Conservation (phyloP, 495 filamentous ascomycete genomes). For the Podospora tetraspora region DNA sequence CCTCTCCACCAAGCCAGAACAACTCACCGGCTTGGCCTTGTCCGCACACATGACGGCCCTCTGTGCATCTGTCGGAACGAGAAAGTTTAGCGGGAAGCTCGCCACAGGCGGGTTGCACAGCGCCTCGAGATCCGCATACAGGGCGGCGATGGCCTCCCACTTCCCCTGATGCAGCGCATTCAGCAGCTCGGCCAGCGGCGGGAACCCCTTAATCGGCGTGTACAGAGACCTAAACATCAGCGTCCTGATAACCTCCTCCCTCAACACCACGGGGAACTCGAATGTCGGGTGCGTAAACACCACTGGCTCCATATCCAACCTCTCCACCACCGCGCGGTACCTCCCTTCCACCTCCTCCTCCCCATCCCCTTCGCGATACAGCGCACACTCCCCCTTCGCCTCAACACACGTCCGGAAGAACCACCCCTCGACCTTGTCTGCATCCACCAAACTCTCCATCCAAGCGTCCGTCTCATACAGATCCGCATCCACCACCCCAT, state of each 20-base stretch:
- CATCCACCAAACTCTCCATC: conserved; percentile 34
- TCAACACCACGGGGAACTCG: conserved; percentile 34
- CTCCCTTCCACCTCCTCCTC: conserved; percentile 41
- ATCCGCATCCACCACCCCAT: conserved; percentile 41
- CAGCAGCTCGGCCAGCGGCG: conserved; percentile 27
- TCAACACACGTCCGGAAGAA: conserved; percentile 40
- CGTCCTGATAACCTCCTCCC: conserved; percentile 27
- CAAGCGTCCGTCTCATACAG: conserved; percentile 32
- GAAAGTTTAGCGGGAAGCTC: conserved; percentile 33
- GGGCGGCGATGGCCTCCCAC: conserved; percentile 4
- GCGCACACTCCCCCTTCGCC: conserved; percentile 23
- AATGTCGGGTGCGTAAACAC: conserved; percentile 35
- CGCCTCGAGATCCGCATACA: conserved; percentile 21
- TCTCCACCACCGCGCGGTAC: conserved; percentile 36
- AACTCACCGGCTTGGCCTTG: conserved; percentile 34
- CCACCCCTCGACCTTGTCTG: conserved; percentile 35
- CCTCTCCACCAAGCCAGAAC: not conserved
- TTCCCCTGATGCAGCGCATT: conserved; percentile 20
- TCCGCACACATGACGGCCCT: conserved; percentile 45
- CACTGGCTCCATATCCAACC: conserved; percentile 42
- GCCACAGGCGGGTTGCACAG: conserved; percentile 29
- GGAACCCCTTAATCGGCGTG: conserved; percentile 30
- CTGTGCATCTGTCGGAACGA: conserved; percentile 41
- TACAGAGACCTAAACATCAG: conserved; percentile 36
- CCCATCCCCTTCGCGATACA: conserved; percentile 32